Percentiles rank a stretch among this genome's conserved stretches.
Evolutionary conservation across 768 basidiomycete species (phyloP).

Genomic region (Termitomyces sp.): DNA sequence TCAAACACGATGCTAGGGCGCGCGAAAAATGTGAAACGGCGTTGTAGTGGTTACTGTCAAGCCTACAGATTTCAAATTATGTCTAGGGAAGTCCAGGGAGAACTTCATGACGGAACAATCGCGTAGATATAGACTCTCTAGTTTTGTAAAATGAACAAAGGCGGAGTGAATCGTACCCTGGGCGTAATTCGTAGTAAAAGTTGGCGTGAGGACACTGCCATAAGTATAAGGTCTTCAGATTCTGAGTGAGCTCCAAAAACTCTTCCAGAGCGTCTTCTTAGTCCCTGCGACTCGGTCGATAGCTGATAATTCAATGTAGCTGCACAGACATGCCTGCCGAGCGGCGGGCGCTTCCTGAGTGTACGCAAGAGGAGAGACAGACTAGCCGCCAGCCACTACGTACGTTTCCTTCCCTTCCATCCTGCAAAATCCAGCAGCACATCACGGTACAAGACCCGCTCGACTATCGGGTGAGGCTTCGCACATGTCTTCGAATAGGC

Average conservation of each 20-base stretch:
- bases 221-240: conserved; percentile 20
- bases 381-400: conserved; percentile 21
- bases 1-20: conserved; percentile 15
- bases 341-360: conserved; percentile 18
- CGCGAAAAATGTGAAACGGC: conserved; percentile 19
- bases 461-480: conserved; percentile 14
- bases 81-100: conserved; percentile 15
- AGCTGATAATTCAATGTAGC: conserved; percentile 23
- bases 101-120: conserved; percentile 21
- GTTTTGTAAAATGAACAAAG: conserved; percentile 17
- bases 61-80: conserved; percentile 18
- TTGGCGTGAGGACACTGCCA: conserved; percentile 22
- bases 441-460: conserved; percentile 23
- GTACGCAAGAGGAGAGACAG: conserved; percentile 21
- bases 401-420: conserved; percentile 25
- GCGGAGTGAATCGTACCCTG: conserved; percentile 21
- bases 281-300: conserved; percentile 13
- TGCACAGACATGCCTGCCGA: conserved; percentile 14
- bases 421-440: conserved; percentile 24
- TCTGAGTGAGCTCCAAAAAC: conserved; percentile 18
- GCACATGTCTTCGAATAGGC: conserved; percentile 19
- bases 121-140: conserved; percentile 21
- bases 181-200: conserved; percentile 23
- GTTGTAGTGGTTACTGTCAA: conserved; percentile 23
- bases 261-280: conserved; percentile 19